These are phyloP conservation scores for Zymoseptoria ardabiliae DNA, from an alignment of 2,329 filamentous ascomycete species.

Conservation along the genomic window DNA sequence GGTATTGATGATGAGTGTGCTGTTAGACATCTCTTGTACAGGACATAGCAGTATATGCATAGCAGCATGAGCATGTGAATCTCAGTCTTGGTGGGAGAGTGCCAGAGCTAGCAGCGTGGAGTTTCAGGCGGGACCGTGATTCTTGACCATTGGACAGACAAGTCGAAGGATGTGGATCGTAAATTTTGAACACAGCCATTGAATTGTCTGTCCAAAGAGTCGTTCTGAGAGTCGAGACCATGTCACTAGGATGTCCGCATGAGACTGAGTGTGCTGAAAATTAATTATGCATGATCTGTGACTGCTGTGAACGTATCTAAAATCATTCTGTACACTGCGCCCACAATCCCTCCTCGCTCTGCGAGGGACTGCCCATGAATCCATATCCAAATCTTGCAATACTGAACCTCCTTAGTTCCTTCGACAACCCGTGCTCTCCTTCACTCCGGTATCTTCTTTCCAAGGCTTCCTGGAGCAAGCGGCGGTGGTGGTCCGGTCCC, in stretches of 20 bases:
- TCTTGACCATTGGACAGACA: not conserved
- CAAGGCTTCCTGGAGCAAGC: not conserved
- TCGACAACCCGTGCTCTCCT: not conserved
- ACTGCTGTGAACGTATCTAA: not conserved
- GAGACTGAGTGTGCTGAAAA: not conserved
- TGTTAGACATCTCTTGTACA: not conserved
- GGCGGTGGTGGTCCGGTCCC: conserved; percentile 49
- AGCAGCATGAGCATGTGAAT: not conserved
- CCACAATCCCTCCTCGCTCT: not conserved
- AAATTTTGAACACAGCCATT: too few relatives aligned
- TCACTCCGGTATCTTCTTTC: not conserved
- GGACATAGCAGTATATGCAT: not conserved
- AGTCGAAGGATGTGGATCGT: not conserved
- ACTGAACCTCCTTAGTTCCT: not conserved
- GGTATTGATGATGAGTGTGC: not conserved
- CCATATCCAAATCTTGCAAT: not conserved
- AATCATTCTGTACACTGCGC: not conserved
- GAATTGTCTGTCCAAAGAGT: too few relatives aligned
- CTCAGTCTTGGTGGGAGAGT: not conserved
- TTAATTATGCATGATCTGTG: not conserved
- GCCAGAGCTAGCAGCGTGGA: not conserved
- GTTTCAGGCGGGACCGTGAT: not conserved
- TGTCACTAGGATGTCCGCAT: not conserved
- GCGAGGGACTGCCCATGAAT: not conserved
- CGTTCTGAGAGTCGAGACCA: not conserved